These are phyloP conservation scores for Suillus luteus DNA, from an alignment of 768 basidiomycete genomes.

Conservation along the genomic window DNA sequence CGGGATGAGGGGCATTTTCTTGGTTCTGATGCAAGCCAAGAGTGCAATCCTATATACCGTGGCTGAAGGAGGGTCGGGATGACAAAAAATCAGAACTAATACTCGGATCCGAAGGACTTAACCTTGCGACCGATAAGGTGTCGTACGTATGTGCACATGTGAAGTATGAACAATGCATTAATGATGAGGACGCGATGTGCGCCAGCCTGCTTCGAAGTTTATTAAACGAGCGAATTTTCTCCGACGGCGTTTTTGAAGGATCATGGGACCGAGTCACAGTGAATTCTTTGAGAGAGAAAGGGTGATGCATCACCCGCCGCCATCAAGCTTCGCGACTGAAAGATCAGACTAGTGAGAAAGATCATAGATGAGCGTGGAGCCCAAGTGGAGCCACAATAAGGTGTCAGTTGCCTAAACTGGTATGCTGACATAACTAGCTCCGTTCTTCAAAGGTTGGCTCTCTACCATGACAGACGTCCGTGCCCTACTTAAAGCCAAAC, in stretches of 20 bases:
- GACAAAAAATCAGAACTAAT: background rate
- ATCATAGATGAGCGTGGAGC: too few relatives aligned
- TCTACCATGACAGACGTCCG: conserved; percentile 74
- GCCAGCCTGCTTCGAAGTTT: background rate
- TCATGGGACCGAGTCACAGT: background rate
- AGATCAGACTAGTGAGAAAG: background rate
- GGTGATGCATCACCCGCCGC: background rate
- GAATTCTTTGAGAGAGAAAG: background rate
- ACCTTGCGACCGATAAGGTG: conserved; percentile 9
- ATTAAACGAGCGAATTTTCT: conserved; percentile 7
- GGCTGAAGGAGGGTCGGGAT: background rate
- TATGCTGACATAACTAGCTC: conserved; percentile 4
- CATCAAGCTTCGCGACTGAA: background rate
- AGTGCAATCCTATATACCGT: conserved; percentile 4
- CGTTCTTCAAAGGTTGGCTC: background rate
- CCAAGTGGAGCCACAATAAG: too few relatives aligned
- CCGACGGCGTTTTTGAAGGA: background rate
- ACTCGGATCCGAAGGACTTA: background rate
- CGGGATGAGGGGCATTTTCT: conserved; percentile 5
- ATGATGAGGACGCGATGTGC: background rate
- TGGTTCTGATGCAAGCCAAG: background rate
- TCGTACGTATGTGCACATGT: background rate
- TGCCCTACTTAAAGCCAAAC: conserved; percentile 80
- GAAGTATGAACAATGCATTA: too few relatives aligned
- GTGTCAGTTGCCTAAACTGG: background rate